Evolutionary conservation across 2,329 filamentous ascomycete species (phyloP), one percentile per base, ranked within the genome.

Genomic region (Alternaria sp.): DNA sequence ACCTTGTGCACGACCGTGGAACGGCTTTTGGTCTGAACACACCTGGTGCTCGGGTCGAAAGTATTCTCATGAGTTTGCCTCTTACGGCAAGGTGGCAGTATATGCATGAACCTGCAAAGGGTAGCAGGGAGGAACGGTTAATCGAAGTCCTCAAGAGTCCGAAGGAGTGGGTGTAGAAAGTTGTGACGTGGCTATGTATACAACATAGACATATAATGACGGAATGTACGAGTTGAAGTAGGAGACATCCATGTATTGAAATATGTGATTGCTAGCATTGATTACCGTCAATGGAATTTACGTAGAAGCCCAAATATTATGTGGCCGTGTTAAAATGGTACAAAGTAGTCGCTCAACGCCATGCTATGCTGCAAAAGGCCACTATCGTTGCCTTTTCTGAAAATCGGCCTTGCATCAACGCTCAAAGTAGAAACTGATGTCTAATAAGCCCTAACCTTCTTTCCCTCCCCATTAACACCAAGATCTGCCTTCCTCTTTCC

Each of bases 41-140:
- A 0, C 96, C 96, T 0, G 93, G 93, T 45, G 92, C 94, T 6
- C 87, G 96, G 65, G 90, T 99, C 3, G 96, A 99, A 85, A 97
- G 94, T 80, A 99, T 99, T 62, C 83, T 99, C 70, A 98, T 99
- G 94, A 97, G 93, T 81, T 83, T 99, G 78, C 96, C 96, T 6
- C 84, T 97, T 69, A 98, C 95, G 14, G 96, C 96, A 23, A 88
- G 90, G 72, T 99, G 96, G 96, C 89, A 91, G 77, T 99, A 99
- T 80, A 97, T 97, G 94, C 92, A 97, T 80, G 88, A 90, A 78
- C 92, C 92, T 0, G 89, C 90, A 75, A 89, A 89, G 69, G 89
- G 89, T 63, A 91, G 88, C 78, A 82, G 90, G 67, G 96, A 99
- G 83, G 91, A 92, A 80, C 87, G 93, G 69, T 81, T 98, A 65